Percentiles rank a stretch among this genome's conserved stretches.
These are phyloP conservation scores for Colletotrichum costaricense DNA, from an alignment of 2,329 filamentous ascomycete species.

Conservation along the genomic window DNA sequence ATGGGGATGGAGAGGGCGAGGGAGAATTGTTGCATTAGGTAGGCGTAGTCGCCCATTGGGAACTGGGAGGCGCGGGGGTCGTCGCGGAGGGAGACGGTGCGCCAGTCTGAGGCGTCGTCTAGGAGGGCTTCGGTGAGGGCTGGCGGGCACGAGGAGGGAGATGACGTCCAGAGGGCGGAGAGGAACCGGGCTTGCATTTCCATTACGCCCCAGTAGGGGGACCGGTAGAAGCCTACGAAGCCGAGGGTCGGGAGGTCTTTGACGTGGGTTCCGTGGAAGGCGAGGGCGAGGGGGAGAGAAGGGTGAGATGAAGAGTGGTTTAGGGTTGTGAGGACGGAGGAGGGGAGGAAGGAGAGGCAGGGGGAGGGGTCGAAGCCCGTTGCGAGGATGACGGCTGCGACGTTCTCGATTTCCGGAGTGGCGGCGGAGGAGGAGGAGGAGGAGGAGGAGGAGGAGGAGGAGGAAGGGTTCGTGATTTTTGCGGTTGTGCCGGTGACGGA, in stretches of 20 bases:
- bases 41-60: slow-evolving; percentile 85
- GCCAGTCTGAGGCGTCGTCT: slow-evolving; percentile 56
- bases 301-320: slow-evolving; percentile 65
- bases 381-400: slow-evolving; percentile 78
- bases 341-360: slow-evolving; percentile 73
- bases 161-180: slow-evolving; percentile 66
- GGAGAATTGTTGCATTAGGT: slow-evolving; percentile 78
- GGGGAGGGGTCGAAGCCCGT: slow-evolving; percentile 78
- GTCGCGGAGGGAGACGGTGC: slow-evolving; percentile 61
- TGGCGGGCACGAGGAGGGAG: slow-evolving; percentile 38
- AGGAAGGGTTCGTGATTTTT: slow-evolving; percentile 44
- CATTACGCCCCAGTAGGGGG: slow-evolving; percentile 88
- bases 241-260: slow-evolving; percentile 72
- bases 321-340: slow-evolving; percentile 65
- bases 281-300: slow-evolving; percentile 73
- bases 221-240: slow-evolving; percentile 87
- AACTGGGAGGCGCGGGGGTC: slow-evolving; percentile 73
- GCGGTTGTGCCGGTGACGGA: slow-evolving; percentile 49
- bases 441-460: no score
- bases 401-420: slow-evolving; percentile 54
- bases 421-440: slow-evolving; percentile 28
- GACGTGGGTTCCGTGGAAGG: slow-evolving; percentile 74
- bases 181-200: slow-evolving; percentile 85
- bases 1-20: slow-evolving; percentile 65
- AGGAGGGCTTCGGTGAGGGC: slow-evolving; percentile 53